Base-by-base conservation (phyloP, 2,329 filamentous ascomycete species). In the Acrodontium crateriforme region DNA sequence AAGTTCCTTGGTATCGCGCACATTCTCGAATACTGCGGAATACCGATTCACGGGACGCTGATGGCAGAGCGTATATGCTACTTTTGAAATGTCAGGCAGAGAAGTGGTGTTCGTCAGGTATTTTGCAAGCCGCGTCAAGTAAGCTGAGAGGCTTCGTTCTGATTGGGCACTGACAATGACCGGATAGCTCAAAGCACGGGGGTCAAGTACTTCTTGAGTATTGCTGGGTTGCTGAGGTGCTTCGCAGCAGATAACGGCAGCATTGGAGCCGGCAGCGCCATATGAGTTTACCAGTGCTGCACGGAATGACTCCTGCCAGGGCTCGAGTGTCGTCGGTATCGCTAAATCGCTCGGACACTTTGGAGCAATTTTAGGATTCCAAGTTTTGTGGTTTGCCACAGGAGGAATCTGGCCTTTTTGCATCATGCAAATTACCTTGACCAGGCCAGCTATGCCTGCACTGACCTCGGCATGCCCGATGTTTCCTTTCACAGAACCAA, bases 391-490 rank as follows among this genome's bases (percentile, higher is more conserved):
- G 14, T 10, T 20, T 3, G 12, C 14, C 14, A 52, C 42, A 1
- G 31, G 27, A 8, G 41, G 37, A n/a, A 45, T 45, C 2, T 30
- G 24, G 3, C 38, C 36, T 12, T 37, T 36, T 15, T 42, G 32
- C 7, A 46, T 21, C 20, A 56, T 51, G 25, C 53, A 28, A 9
- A 56, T 31, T 1, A 43, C 40, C 25, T 55, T 56, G 19, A 54
- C 38, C 3, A 56, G 26, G 2, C 41, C 29, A 2, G 36, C 35
- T 0, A 43, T 29, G 16, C 53, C 52, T 9, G 50, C 32, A 9
- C 41, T 47, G 9, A 45, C 41, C 36, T 56, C 54, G 11, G 35
- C 35, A 25, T 55, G 52, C 6, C 52, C 52, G 9, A 54, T 31
- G 25, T 53, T 52, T 2, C 41, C 27, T 27, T 55, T 55, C 10